A percentile compares a stretch with the other conserved stretches of the same genome.
Conservation (phyloP, 768 basidiomycete genomes). For the Mycena albidolilacea region DNA sequence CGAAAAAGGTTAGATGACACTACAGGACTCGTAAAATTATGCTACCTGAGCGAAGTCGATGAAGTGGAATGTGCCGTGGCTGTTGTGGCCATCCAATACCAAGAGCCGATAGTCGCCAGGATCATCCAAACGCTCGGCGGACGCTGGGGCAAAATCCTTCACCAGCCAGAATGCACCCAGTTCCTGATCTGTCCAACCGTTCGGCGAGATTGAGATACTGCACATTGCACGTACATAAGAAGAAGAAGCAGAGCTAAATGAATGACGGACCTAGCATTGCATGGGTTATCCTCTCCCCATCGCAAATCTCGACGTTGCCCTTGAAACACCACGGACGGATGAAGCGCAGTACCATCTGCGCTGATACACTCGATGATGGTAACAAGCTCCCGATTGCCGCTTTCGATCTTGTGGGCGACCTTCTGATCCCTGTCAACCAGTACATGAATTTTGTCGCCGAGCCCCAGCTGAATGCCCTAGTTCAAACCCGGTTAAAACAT, state of each 20-base stretch:
- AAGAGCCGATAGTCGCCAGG: too few species aligned
- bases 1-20: too few species aligned
- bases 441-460: neutral
- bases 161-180: neutral
- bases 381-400: slow-evolving; percentile 52
- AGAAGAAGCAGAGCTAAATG: neutral
- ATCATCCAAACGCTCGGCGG: too few species aligned
- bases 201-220: neutral
- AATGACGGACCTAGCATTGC: slow-evolving; percentile 30
- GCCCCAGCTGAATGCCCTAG: neutral
- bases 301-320: slow-evolving; percentile 26
- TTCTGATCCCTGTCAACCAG: too few species aligned
- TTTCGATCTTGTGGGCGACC: neutral
- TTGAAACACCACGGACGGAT: slow-evolving; percentile 56
- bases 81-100: too few species aligned
- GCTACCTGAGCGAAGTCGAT: too few species aligned
- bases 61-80: too few species aligned
- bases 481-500: too few species aligned
- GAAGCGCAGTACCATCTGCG: slow-evolving; percentile 56
- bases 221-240: neutral
- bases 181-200: neutral
- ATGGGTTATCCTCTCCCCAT: slow-evolving; percentile 39
- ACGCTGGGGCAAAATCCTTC: neutral
- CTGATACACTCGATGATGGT: slow-evolving; percentile 62
- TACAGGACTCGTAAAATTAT: too few species aligned